A percentile compares a stretch with the other conserved stretches of the same genome.
These are phyloP conservation scores for Sarcomyxa edulis DNA, from an alignment of 768 basidiomycete genomes.

Conservation along the genomic window DNA sequence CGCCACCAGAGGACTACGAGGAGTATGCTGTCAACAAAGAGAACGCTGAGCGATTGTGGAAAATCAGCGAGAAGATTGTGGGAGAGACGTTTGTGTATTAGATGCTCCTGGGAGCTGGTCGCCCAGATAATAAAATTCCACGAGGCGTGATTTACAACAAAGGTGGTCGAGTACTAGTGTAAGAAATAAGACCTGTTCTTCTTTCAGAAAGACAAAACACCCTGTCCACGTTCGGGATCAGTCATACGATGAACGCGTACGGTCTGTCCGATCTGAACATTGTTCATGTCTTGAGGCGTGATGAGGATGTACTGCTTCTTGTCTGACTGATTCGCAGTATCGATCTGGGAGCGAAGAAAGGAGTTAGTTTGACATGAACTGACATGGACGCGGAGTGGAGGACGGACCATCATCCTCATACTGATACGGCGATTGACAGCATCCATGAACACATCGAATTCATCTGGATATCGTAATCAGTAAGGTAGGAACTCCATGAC, in stretches of 20 bases:
- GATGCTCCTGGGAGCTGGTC: too few species aligned
- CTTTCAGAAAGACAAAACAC: conserved; percentile 26
- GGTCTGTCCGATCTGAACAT: conserved; percentile 57
- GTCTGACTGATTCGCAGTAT: conserved; percentile 81
- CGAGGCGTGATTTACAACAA: too few species aligned
- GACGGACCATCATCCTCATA: conserved; percentile 88
- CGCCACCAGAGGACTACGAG: too few species aligned
- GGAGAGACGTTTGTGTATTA: too few species aligned
- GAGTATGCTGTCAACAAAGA: too few species aligned
- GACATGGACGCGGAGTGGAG: not conserved
- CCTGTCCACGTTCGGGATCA: conserved; percentile 72
- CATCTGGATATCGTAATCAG: conserved; percentile 46
- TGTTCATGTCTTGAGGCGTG: conserved; percentile 91
- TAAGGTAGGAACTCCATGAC: not conserved
- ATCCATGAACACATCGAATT: conserved; percentile 99
- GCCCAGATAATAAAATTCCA: too few species aligned
- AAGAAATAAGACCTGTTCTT: conserved; percentile 8
- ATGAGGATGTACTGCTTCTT: conserved; percentile 93
- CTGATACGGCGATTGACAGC: conserved; percentile 87
- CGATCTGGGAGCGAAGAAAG: conserved; percentile 49
- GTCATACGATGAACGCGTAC: conserved; percentile 76
- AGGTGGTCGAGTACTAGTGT: conserved; percentile 10
- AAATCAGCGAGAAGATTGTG: too few species aligned
- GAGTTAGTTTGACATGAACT: not conserved
- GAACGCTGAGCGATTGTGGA: too few species aligned